Evolutionary conservation across 2,329 filamentous ascomycete genomes (phyloP).

Genomic region (Aspergillus melleus): DNA sequence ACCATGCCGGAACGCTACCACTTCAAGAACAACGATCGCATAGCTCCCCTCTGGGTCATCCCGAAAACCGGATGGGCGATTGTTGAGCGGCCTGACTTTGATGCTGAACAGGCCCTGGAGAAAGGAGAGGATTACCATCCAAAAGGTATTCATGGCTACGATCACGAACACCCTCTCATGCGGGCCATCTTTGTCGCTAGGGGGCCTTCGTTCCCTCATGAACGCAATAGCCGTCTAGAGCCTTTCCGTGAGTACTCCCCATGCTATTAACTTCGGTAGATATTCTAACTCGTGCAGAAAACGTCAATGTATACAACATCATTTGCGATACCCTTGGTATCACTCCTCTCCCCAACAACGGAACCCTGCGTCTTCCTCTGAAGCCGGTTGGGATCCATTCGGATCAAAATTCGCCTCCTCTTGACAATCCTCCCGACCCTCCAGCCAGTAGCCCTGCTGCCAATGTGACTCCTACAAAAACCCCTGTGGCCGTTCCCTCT

Average conservation of each 20-base stretch:
- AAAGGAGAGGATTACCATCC: conserved; percentile 73
- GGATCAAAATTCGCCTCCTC: conserved; percentile 34
- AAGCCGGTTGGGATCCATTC: conserved; percentile 47
- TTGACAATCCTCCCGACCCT: conserved; percentile 36
- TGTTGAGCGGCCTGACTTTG: conserved; percentile 75
- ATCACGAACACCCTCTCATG: conserved; percentile 94
- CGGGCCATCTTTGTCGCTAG: conserved; percentile 90
- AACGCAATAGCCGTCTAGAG: conserved; percentile 74
- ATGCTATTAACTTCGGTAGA: conserved; percentile 3
- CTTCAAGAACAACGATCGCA: conserved; percentile 82
- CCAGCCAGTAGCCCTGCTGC: conserved; percentile 17
- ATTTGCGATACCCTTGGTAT: conserved; percentile 84
- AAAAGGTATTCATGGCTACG: conserved; percentile 87
- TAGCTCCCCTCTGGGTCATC: conserved; percentile 92
- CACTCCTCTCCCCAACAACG: conserved; percentile 76
- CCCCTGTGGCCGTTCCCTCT: not conserved
- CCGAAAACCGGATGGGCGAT: conserved; percentile 93
- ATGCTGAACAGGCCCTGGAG: conserved; percentile 66
- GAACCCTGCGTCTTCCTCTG: conserved; percentile 64
- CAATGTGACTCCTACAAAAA: not conserved
- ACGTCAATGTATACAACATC: conserved; percentile 92
- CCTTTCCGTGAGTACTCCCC: conserved; percentile 69
- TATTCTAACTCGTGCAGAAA: conserved; percentile 59
- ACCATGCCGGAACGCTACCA: conserved; percentile 94
- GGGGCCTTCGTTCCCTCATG: conserved; percentile 87